Conservation (phyloP, 202 grass and related monocot genomes). For the Setaria italica region DNA sequence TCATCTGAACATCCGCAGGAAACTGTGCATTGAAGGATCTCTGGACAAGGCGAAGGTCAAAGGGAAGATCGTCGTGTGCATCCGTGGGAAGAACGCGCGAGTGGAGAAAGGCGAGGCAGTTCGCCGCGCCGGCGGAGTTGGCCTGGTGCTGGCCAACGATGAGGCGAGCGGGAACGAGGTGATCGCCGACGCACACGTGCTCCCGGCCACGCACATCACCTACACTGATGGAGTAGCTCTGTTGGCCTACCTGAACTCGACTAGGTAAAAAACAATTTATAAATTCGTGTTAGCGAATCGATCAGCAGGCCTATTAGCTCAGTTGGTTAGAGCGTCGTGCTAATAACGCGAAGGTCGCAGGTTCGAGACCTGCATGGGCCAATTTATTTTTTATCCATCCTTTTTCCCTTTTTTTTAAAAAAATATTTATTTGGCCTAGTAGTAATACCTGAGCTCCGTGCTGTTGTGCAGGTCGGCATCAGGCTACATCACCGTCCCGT, state of each 20-base stretch:
- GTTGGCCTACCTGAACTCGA: conserved; percentile 53
- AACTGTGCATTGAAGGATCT: conserved; percentile 54
- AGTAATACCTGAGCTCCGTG: neutral
- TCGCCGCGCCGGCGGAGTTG: conserved; percentile 56
- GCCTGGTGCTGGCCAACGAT: conserved; percentile 74
- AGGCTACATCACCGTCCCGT: conserved; percentile 64
- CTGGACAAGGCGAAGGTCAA: conserved; percentile 57
- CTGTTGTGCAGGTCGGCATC: conserved; percentile 44
- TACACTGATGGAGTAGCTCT: conserved; percentile 58
- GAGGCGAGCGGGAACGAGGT: conserved; percentile 74
- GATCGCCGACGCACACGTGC: conserved; percentile 86
- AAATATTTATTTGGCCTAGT: neutral
- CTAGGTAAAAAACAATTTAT: conserved; percentile 27
- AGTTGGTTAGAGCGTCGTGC: conserved; percentile 86
- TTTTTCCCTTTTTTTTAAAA: neutral
- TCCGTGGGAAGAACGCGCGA: conserved; percentile 61
- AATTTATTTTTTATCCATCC: neutral
- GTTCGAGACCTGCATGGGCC: conserved; percentile 93
- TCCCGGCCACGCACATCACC: conserved; percentile 82
- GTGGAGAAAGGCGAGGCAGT: conserved; percentile 84
- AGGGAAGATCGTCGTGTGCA: conserved; percentile 83
- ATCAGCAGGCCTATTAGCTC: conserved; percentile 62
- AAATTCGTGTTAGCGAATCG: rapidly evolving
- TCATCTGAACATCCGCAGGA: conserved; percentile 40
- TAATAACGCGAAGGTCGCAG: conserved; percentile 90